Conservation (phyloP, 116 monocot species). For the Trichopus zeylanicus region DNA sequence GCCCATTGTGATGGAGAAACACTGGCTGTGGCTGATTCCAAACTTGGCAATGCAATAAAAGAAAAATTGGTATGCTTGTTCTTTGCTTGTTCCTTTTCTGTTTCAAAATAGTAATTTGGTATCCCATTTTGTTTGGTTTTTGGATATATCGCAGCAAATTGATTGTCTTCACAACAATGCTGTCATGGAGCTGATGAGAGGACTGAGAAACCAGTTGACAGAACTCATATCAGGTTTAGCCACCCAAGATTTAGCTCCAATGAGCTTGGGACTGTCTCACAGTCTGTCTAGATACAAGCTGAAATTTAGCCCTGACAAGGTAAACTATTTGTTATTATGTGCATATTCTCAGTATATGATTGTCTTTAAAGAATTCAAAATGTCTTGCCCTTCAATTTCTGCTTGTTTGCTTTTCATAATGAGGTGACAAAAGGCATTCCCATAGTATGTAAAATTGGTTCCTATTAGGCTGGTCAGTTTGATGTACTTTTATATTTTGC, state of each 20-base stretch:
- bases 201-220: conserved; percentile 73
- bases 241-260: conserved; percentile 79
- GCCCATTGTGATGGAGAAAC: conserved; percentile 73
- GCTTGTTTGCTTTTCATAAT: no score
- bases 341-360: not conserved
- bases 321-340: conserved; percentile 11
- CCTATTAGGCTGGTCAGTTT: no score
- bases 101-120: not conserved
- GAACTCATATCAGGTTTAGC: conserved; percentile 86
- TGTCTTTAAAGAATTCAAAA: no score
- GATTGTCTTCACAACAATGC: conserved; percentile 81
- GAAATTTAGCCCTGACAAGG: conserved; percentile 98
- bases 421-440: no score
- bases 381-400: no score
- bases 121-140: not conserved
- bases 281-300: conserved; percentile 92
- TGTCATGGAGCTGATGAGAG: conserved; percentile 97
- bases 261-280: conserved; percentile 96
- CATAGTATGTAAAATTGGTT: no score
- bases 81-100: no score
- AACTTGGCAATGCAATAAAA: conserved; percentile 90
- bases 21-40: conserved; percentile 84
- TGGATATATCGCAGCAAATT: conserved; percentile 51
- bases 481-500: no score
- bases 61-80: conserved; percentile 65